phyloP scores from a whole-genome alignment of 768 basidiomycete species.

The Termitomyces sp. region DNA sequence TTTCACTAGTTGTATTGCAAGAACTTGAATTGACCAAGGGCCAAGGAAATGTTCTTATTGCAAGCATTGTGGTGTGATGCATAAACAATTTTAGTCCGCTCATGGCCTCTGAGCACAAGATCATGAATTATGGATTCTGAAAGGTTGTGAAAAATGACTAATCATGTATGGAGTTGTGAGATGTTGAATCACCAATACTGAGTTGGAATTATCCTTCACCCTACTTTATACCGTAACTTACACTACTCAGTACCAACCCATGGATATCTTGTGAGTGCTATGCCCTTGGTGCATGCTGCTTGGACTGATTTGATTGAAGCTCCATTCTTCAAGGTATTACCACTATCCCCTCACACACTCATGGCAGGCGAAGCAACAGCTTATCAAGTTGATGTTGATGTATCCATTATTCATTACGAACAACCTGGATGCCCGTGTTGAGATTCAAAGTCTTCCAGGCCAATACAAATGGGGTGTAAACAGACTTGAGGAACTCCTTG shows the following conservation, averaged over 20 bases:
- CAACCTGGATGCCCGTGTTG: conserved; percentile 78
- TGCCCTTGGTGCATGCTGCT: not conserved
- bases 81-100: not conserved
- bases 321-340: conserved; percentile 88
- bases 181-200: not conserved
- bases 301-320: conserved; percentile 25
- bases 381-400: conserved; percentile 94
- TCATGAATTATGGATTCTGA: not conserved
- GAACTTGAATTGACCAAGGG: not conserved
- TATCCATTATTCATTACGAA: conserved; percentile 99
- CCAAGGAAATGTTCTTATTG: not conserved
- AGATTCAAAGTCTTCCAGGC: conserved; percentile 74
- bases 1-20: not conserved
- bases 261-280: conserved; percentile 41
- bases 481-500: conserved; percentile 79
- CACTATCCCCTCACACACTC: conserved; percentile 83
- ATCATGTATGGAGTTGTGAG: not conserved
- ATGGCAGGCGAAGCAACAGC: conserved; percentile 78
- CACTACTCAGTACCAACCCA: conserved; percentile 6
- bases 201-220: not conserved
- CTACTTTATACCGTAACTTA: not conserved
- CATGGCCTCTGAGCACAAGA: not conserved
- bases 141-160: not conserved
- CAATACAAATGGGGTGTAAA: conserved; percentile 97
- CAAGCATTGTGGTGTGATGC: not conserved